Base-by-base conservation (phyloP, 805 yeast species). In the Metschnikowia gruessii region DNA sequence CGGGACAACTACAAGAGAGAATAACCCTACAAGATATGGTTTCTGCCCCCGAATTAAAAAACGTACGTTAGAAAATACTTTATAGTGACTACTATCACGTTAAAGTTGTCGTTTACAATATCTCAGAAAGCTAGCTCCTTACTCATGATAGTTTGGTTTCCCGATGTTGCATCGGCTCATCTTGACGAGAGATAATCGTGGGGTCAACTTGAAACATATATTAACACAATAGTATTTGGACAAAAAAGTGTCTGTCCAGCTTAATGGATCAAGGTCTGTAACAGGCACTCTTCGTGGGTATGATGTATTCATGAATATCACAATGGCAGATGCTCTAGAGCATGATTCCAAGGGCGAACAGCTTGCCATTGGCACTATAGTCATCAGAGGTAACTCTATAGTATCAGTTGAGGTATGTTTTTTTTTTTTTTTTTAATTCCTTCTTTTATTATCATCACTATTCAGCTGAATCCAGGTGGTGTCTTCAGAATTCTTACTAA, bases 281-380 rank as follows among this genome's bases (percentile, higher is more conserved):
- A 77, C 80, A n/a, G 98, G 98, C 2, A 78, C 79, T 11, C 74
- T 92, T 45, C 74, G 87, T 57, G 98, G 98, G 2, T 92, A 82
- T 63, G 98, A 92, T 61, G 79, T 79, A n/a, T 86, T 85, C 59
- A 62, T 87, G 56, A 87, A 87, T 58, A 66, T 86, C 19, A 88
- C 87, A 0, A 62, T 87, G 31, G 87, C 82, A 38, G 85, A 83
- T 42, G 88, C 89, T 1, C 72, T 81, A 13, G 94, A 86, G 61
- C 80, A 79, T 49, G 68, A 69, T 32, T 55, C 64, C 24, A 68
- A 72, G 35, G 83, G 81, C 4, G 78, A 76, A 10, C 75, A 74
- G 47, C 61, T 75, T 30, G 74, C 76, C 46, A 68, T 87, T 38
- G 95, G 96, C 1, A 75, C 87, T 9, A 76, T 83, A 11, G 89